Evolutionary conservation across 1,284 basidiomycete genomes (phyloP).

Genomic region (Cryptococcus floricola): DNA sequence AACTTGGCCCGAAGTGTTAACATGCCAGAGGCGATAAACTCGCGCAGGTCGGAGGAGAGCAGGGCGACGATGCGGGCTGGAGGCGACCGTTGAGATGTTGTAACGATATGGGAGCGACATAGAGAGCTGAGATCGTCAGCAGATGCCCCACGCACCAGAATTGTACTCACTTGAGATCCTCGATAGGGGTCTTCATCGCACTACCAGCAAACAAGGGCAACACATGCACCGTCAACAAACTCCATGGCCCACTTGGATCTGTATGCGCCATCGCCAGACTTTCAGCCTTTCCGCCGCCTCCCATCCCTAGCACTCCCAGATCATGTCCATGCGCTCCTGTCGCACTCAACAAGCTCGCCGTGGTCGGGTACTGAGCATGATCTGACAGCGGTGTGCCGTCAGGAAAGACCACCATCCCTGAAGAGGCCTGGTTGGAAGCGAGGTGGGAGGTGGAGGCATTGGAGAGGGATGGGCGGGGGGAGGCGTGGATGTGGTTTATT

Average conservation of each 20-base stretch:
- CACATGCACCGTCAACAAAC: constrained; percentile 74
- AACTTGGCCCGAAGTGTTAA: constrained; percentile 85
- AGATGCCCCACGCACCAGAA: background rate
- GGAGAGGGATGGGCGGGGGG: background rate
- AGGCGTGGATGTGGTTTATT: constrained; percentile 5
- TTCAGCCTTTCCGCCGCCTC: constrained; percentile 14
- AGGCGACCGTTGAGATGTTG: constrained; percentile 36
- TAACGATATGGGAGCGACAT: constrained; percentile 39
- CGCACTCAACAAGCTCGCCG: background rate
- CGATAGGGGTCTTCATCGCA: constrained; percentile 79
- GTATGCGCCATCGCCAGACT: constrained; percentile 37
- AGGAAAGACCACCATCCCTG: constrained; percentile 33
- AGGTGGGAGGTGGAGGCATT: background rate
- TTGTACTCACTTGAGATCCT: constrained; percentile 68
- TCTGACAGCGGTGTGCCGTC: constrained; percentile 37
- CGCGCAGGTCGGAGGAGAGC: constrained; percentile 74
- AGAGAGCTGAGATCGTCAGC: constrained; percentile 23
- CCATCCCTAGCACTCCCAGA: constrained; percentile 3
- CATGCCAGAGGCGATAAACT: constrained; percentile 83
- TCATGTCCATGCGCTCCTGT: background rate
- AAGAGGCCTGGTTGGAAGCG: background rate
- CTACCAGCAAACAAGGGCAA: constrained; percentile 89
- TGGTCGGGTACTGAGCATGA: background rate
- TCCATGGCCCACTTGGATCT: constrained; percentile 60
- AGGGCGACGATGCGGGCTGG: constrained; percentile 50